Base-by-base conservation (phyloP, 1,284 basidiomycete species). In the Ustilago tritici region DNA sequence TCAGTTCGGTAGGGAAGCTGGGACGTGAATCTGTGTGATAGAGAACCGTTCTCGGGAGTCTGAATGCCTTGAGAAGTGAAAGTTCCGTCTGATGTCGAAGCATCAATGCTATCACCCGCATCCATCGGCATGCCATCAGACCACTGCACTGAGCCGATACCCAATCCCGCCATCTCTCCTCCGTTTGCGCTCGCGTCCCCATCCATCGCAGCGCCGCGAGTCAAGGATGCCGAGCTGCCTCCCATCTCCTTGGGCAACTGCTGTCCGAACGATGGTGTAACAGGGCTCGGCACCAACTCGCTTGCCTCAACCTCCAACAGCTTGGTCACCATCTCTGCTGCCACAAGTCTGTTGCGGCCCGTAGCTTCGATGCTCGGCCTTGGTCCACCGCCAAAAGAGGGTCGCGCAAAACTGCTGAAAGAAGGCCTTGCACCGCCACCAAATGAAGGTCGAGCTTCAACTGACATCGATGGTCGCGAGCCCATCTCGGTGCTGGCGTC, bases 71-170 rank as follows among this genome's bases (percentile, higher is more conserved):
- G 60, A 3, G 63, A 58, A 11, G 66, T 70, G 34, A 67, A 70
- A 2, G 72, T 75, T 23, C 72, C 67, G 34, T 75, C 67, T 1
- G 40, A 43, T 28, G 56, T 57, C 31, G 70, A 68, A n/a, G 66
- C 53, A 9, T 75, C 72, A 4, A 65, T 46, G 12, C 63, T 58
- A 12, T 65, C 71, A 4, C 53, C 38, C 40, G 65, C 62, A 35
- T 40, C 52, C 52, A 57, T n/a, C 1, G 63, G 66, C 56, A 75
- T 56, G 15, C 62, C 63, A 38, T 69, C 66, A 12, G 56, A 47
- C 66, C 62, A 69, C 14, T 65, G 58, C 15, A 66, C 54, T 4
- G 64, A 49, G 15, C 56, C 68, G 41, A 76, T 63, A 11, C 73
- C 68, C 4, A 70, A 53, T 11, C 73, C 73, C 2, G 68, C 73